Evolutionary conservation across 352 stramenopile genomes (phyloP).

Genomic region (Globisporangium heterothallicum): DNA sequence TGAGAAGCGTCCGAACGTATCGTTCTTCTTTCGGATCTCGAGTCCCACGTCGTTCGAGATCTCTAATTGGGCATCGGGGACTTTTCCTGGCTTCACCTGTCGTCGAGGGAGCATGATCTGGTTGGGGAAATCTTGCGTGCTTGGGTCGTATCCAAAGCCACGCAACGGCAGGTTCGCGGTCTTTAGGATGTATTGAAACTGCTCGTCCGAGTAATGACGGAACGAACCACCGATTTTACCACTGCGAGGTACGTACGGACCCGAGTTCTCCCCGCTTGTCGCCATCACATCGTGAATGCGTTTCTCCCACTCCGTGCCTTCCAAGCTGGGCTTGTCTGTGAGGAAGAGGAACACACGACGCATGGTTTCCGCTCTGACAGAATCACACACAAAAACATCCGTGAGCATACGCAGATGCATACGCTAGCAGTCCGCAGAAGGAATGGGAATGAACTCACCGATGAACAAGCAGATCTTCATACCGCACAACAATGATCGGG

Average conservation of each 20-base stretch:
- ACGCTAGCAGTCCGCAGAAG: background rate
- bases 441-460: conserved; percentile 20
- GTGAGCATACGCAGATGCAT: background rate
- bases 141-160: conserved; percentile 83
- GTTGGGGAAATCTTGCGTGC: conserved; percentile 71
- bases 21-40: conserved; percentile 77
- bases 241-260: conserved; percentile 78
- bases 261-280: conserved; percentile 49
- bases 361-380: conserved; percentile 55
- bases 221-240: conserved; percentile 85
- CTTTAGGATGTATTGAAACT: conserved; percentile 81
- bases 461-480: conserved; percentile 88
- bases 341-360: conserved; percentile 82
- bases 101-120: conserved; percentile 67
- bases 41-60: conserved; percentile 54
- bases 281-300: conserved; percentile 62
- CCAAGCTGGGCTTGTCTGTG: conserved; percentile 43
- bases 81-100: conserved; percentile 73
- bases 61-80: conserved; percentile 34
- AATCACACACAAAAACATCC: background rate
- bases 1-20: conserved; percentile 70
- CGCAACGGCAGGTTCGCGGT: conserved; percentile 70
- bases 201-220: conserved; percentile 72
- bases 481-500: conserved; percentile 88
- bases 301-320: conserved; percentile 73